phyloP scores from a whole-genome alignment of 306 rosid species.

The Begonia masoniana region DNA sequence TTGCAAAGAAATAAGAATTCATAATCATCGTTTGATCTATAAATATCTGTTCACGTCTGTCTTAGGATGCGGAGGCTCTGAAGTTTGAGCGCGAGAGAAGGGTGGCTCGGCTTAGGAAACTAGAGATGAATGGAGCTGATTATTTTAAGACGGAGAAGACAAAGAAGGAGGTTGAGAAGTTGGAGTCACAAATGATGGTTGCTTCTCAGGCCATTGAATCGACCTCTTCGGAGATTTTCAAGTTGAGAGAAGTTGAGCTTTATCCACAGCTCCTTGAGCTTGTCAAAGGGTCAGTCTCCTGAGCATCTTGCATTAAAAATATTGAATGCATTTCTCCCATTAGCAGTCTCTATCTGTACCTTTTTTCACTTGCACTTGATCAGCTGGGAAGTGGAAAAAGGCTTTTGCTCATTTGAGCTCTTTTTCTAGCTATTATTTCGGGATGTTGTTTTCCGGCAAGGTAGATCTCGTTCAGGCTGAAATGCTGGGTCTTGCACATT shows the following conservation, averaged over 20 bases:
- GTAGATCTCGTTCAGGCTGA: too few relatives aligned
- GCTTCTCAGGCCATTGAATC: constrained; percentile 82
- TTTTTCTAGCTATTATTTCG: too few relatives aligned
- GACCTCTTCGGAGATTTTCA: constrained; percentile 74
- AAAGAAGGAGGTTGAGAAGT: constrained; percentile 80
- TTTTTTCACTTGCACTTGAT: too few relatives aligned
- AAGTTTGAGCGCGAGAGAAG: constrained; percentile 74
- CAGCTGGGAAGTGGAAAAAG: too few relatives aligned
- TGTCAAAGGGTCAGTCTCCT: constrained; percentile 77
- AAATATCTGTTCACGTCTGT: constrained; percentile 10
- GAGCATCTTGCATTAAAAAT: too few relatives aligned
- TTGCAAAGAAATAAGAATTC: too few relatives aligned
- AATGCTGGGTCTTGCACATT: too few relatives aligned
- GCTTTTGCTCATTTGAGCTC: too few relatives aligned
- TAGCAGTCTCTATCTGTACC: too few relatives aligned
- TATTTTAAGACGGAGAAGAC: constrained; percentile 80
- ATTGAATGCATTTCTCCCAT: too few relatives aligned
- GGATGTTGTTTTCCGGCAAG: too few relatives aligned
- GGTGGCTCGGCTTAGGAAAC: constrained; percentile 49
- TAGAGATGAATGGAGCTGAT: constrained; percentile 78
- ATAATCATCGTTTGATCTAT: too few relatives aligned
- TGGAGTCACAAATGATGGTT: constrained; percentile 90
- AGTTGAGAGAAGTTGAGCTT: constrained; percentile 69
- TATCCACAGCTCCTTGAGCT: constrained; percentile 80
- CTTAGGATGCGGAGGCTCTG: constrained; percentile 58